Evolutionary conservation across 768 basidiomycete genomes (phyloP).

Genomic region (Trametes cinnabarina): DNA sequence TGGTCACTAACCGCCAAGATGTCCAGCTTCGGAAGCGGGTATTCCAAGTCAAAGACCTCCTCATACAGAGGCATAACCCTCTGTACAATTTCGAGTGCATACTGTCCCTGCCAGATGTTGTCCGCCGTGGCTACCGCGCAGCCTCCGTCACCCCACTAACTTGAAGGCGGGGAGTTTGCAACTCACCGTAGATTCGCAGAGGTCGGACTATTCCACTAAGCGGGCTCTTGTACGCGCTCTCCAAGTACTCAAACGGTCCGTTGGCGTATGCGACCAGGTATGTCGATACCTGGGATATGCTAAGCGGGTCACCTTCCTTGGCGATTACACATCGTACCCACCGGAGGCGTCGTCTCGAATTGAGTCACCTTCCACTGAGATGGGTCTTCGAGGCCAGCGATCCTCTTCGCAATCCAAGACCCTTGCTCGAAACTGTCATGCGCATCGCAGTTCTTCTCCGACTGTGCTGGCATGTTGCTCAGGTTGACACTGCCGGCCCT

Average conservation of each 20-base stretch:
- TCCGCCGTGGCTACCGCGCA: slow-evolving; percentile 74
- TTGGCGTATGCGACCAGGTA: slow-evolving; percentile 90
- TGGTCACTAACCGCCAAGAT: slow-evolving; percentile 65
- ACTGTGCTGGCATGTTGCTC: slow-evolving; percentile 80
- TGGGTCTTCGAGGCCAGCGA: slow-evolving; percentile 35
- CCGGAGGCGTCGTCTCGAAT: slow-evolving; percentile 77
- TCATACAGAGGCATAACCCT: slow-evolving; percentile 88
- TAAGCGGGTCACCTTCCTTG: not conserved
- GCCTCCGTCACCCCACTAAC: too few species aligned
- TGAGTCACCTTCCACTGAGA: slow-evolving; percentile 74
- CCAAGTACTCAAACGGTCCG: slow-evolving; percentile 70
- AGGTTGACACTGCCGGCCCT: slow-evolving; percentile 70
- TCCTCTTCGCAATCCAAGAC: slow-evolving; percentile 28
- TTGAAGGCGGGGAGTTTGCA: not conserved
- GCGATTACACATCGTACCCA: slow-evolving; percentile 24
- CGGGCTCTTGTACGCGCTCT: slow-evolving; percentile 75
- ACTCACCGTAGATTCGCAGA: slow-evolving; percentile 74
- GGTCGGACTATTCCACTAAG: slow-evolving; percentile 68
- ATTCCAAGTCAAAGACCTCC: slow-evolving; percentile 87
- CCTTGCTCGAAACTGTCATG: slow-evolving; percentile 4
- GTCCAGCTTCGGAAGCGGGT: slow-evolving; percentile 92
- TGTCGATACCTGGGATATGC: slow-evolving; percentile 59
- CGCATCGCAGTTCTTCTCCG: slow-evolving; percentile 48
- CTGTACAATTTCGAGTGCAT: slow-evolving; percentile 84
- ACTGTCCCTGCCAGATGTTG: slow-evolving; percentile 78